phyloP scores from a whole-genome alignment of 2,329 filamentous ascomycete species.

The Graphiopsis chlorocephala region DNA sequence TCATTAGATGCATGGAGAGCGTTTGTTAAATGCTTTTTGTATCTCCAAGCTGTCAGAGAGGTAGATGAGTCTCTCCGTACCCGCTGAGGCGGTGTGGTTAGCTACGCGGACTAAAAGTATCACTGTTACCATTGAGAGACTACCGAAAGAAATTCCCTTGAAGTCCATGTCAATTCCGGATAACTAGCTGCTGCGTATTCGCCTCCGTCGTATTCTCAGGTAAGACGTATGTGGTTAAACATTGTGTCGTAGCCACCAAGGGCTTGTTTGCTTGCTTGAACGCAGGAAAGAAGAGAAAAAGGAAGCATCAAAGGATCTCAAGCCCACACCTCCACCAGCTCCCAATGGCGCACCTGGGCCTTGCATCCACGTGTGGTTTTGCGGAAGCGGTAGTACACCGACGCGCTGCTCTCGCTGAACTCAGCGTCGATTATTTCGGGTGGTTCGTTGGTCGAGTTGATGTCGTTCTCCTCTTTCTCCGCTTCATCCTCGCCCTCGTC shows the following conservation, averaged over 20 bases:
- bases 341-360: background rate
- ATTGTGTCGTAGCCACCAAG: background rate
- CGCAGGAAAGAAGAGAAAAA: background rate
- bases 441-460: background rate
- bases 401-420: background rate
- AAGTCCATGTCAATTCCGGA: background rate
- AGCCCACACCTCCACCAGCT: background rate
- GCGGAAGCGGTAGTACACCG: background rate
- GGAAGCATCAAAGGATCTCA: background rate
- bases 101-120: background rate
- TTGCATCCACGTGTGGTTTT: background rate
- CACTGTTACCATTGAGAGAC: background rate
- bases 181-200: background rate
- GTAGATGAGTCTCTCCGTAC: background rate
- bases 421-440: background rate
- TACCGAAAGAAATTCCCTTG: background rate
- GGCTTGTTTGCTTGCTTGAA: no score
- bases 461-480: background rate
- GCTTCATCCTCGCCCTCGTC: background rate
- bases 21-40: no score
- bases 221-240: background rate
- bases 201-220: background rate
- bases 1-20: no score
- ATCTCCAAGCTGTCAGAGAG: background rate
- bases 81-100: background rate